These are phyloP conservation scores for Colletotrichum sojae DNA, from an alignment of 2,329 filamentous ascomycete genomes.

Conservation along the genomic window DNA sequence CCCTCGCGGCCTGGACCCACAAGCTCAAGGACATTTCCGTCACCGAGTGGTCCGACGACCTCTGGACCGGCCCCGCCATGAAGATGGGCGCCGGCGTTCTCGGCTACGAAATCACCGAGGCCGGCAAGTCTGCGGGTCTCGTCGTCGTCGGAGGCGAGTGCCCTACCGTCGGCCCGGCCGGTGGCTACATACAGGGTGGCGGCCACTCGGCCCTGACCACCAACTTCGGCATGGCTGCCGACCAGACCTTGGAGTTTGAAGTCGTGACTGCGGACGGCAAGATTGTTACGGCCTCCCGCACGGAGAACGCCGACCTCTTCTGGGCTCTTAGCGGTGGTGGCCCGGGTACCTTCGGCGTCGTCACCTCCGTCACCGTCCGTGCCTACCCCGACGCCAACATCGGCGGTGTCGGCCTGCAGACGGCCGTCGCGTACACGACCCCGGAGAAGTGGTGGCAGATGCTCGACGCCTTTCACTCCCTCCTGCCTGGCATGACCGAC, in stretches of 20 bases:
- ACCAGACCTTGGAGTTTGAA: constrained; percentile 70
- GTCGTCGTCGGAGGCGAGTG: constrained; percentile 64
- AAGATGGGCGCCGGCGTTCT: constrained; percentile 68
- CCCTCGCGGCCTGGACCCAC: constrained; percentile 57
- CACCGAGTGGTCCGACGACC: constrained; percentile 52
- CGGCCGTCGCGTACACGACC: constrained; percentile 36
- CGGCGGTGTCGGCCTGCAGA: constrained; percentile 59
- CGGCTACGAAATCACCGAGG: constrained; percentile 57
- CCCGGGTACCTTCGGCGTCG: constrained; percentile 70
- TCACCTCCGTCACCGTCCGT: constrained; percentile 68
- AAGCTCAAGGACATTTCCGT: constrained; percentile 58
- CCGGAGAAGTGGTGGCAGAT: constrained; percentile 63
- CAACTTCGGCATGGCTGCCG: constrained; percentile 70
- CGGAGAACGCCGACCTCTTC: constrained; percentile 69
- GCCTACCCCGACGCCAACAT: constrained; percentile 60
- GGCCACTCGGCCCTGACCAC: constrained; percentile 69
- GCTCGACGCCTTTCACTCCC: constrained; percentile 57
- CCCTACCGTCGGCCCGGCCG: constrained; percentile 69
- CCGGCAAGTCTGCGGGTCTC: constrained; percentile 26
- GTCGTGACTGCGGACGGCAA: constrained; percentile 67
- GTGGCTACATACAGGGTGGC: constrained; percentile 73
- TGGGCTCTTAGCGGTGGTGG: constrained; percentile 75
- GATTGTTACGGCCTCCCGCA: constrained; percentile 62
- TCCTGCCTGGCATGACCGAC: constrained; percentile 63
- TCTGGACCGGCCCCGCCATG: constrained; percentile 65